Evolutionary conservation across 139 green algal genomes (phyloP).

Genomic region (Picochlorum costavermella): DNA sequence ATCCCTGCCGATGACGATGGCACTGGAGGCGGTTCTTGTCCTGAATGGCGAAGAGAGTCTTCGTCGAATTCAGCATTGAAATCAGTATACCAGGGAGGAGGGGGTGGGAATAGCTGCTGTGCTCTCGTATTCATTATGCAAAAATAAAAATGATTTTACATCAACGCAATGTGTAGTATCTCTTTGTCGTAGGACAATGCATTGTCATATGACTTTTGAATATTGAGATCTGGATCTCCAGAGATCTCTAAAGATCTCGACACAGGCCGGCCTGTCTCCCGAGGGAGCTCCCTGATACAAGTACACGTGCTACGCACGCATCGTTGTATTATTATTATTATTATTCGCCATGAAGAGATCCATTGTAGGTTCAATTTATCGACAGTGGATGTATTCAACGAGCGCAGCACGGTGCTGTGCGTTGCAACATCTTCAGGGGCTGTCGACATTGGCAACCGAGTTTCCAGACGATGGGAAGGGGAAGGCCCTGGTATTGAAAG

Average conservation of each 20-base stretch:
- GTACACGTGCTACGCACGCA: no score
- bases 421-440: neutral
- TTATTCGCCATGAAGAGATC: neutral
- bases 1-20: conserved; percentile 10
- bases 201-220: no score
- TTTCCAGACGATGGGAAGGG: neutral
- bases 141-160: no score
- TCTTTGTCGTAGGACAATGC: no score
- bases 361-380: neutral
- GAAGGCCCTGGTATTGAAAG: neutral
- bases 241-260: no score
- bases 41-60: neutral
- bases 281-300: no score
- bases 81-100: conserved; percentile 35
- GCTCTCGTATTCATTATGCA: neutral
- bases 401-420: neutral
- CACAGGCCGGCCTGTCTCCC: no score
- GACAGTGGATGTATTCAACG: neutral
- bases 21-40: conserved; percentile 18
- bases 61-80: conserved; percentile 13
- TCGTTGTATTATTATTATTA: neutral
- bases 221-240: no score
- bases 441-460: neutral
- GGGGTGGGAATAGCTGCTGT: conserved; percentile 31
- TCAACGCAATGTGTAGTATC: no score